Percentiles rank a stretch among this genome's conserved stretches.
phyloP scores from a whole-genome alignment of 768 basidiomycete species.

The Naganishia friedmannii region DNA sequence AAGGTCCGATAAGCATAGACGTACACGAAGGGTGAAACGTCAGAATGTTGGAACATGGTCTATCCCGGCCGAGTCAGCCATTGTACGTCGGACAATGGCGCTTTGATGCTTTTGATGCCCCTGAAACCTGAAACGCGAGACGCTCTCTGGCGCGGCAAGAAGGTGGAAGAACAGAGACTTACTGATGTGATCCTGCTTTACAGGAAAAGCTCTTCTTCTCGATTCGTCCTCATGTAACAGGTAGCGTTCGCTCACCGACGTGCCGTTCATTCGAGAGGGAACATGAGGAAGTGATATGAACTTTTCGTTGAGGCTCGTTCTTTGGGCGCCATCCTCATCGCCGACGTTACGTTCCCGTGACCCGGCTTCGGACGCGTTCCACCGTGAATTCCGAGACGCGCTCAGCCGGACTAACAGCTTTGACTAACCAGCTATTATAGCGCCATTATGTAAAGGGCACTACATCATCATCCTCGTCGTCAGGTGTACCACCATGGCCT shows the following conservation, averaged over 20 bases:
- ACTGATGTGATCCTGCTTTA: not conserved
- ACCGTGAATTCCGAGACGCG: too few relatives aligned
- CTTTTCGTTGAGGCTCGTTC: not conserved
- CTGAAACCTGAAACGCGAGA: not conserved
- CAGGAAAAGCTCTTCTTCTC: not conserved
- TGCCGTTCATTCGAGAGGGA: not conserved
- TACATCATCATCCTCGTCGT: too few relatives aligned
- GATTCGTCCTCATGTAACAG: not conserved
- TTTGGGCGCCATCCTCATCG: not conserved
- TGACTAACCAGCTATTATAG: too few relatives aligned
- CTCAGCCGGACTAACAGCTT: too few relatives aligned
- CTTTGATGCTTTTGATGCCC: not conserved
- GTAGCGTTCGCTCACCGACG: not conserved
- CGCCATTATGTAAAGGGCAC: too few relatives aligned
- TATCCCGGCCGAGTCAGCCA: not conserved
- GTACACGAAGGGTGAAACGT: too few relatives aligned
- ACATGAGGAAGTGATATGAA: constrained; percentile 9
- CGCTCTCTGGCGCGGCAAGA: not conserved
- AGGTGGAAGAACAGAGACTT: not conserved
- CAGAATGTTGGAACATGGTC: not conserved
- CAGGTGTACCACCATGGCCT: too few relatives aligned
- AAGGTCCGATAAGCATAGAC: not conserved
- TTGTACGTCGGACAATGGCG: not conserved
- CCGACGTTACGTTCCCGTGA: not conserved
- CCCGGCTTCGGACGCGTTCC: too few relatives aligned